Evolutionary conservation across 345 rosid genomes (phyloP), one percentile per base, ranked within the genome.

Genomic region (Eucalyptus grandis): DNA sequence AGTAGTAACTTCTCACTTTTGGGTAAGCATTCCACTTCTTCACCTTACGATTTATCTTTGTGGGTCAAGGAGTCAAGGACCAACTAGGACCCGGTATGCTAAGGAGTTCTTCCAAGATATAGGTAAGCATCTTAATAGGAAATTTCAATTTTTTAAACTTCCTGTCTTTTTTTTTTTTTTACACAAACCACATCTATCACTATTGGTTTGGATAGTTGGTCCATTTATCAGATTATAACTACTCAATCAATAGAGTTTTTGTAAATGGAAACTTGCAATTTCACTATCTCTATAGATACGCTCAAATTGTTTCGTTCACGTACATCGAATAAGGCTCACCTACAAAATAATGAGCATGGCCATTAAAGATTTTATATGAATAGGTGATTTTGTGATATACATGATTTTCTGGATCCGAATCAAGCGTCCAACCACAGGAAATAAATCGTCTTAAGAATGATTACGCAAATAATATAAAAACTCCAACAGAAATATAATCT

Each of bases 221-320:
- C 83, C 43, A 77, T 11, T 77, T 77, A 37, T 77, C 27, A 5
- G 4, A 37, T 77, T 43, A 21, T 77, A 77, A 6, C 27, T 11
- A 4, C 27, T 37, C 46, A 19, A 37, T 37, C 46, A 11, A 72
- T 72, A 37, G 27, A 19, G 22, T 11, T 19, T 37, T 77, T 3
- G 5, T 3, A 77, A 22, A 77, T 37, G 5, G 4, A 77, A 77
- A 40, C 16, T 77, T 77, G 27, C 15, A 19, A 77, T 77, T 77
- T 19, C 5, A 77, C 15, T 11, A 21, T 77, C 85, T 11, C 15
- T 40, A 40, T 0, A 2, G 3, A 40, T 40, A 21, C 1, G 40
- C 2, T 44, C 5, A 40, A 77, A 77, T 11, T 4, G 0, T 12
- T 6, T 1, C 1, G 2, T 77, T 2, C 9, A 77, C 1, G 5